Evolutionary conservation across 208 protist genomes (phyloP).

Genomic region (Trypanosomatidae sp.): DNA sequence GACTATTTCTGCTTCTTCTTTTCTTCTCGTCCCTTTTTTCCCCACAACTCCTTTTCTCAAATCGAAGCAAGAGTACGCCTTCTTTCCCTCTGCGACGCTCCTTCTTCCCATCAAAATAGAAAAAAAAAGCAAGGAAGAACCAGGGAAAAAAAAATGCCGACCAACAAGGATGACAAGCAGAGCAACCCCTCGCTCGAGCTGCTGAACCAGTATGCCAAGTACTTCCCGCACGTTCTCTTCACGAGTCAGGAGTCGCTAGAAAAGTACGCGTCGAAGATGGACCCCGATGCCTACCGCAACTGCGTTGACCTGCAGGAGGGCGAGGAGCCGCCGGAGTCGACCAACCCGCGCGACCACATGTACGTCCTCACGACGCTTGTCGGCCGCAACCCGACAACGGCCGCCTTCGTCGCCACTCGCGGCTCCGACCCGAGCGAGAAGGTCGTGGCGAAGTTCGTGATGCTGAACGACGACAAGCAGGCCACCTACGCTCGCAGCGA

Average conservation of each 20-base stretch:
- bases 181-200: constrained; percentile 38
- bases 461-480: constrained; percentile 85
- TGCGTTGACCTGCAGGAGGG: constrained; percentile 51
- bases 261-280: constrained; percentile 41
- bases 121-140: too few species aligned
- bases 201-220: constrained; percentile 78
- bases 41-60: too few species aligned
- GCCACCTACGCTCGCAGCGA: constrained; percentile 82
- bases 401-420: constrained; percentile 80
- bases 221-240: constrained; percentile 86
- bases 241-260: constrained; percentile 67
- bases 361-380: constrained; percentile 78
- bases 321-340: constrained; percentile 63
- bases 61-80: too few species aligned
- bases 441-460: constrained; percentile 88
- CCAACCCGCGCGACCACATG: constrained; percentile 80
- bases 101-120: too few species aligned
- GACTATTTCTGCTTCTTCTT: too few species aligned
- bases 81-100: too few species aligned
- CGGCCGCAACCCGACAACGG: constrained; percentile 81
- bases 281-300: constrained; percentile 33
- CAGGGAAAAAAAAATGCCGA: too few species aligned
- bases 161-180: constrained; percentile 35
- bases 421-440: constrained; percentile 73
- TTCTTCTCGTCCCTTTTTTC: too few species aligned